Evolutionary conservation across 148 eudicot species (phyloP), one percentile per base, ranked within the genome.

Genomic region (Vaccinium macrocarpon): DNA sequence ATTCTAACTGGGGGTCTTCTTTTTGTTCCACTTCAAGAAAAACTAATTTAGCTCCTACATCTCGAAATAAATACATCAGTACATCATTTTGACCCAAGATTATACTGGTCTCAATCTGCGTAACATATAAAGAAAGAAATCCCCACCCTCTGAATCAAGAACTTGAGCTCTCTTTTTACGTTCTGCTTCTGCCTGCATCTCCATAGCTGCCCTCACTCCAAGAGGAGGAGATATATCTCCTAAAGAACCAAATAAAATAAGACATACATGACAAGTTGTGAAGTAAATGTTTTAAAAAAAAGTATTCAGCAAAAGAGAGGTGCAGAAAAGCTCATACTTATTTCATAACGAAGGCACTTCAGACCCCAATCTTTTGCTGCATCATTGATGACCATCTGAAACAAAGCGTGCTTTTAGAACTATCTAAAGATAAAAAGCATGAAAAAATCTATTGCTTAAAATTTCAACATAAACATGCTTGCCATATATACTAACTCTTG

Each of bases 141-240:
- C 71, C 86, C 56, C 78, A 97, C 99, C 99, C 93, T 97, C 99
- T 48, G 99, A 95, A 87, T 94, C 98, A 83, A 95, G 90, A 77
- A 97, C 87, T 85, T 84, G 93, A 75, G 99, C 99, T 91, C 99
- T 94, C 88, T 88, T 97, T 87, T 90, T 95, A 82, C 98, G 93
- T 80, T 97, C 99, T n/a, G 99, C 99, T 90, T 97, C 99, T 75
- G 98, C 99, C 88, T 95, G 99, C 98, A 94, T 92, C 85, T 94
- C 99, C 99, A 97, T 97, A 72, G 98, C 96, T 62, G 87, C 91
- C 87, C 89, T 92, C 50, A 97, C 91, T 66, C 92, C 98, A n/a
- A 83, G 89, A 48, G 98, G 98, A 83, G 98, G 99, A 91, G 94
- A 90, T 78, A 97, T 97, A 84, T 97, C 99, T 94, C 94, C 99